Evolutionary conservation across 169 alveolate species (phyloP).

Genomic region (Plasmodium vinckei): DNA sequence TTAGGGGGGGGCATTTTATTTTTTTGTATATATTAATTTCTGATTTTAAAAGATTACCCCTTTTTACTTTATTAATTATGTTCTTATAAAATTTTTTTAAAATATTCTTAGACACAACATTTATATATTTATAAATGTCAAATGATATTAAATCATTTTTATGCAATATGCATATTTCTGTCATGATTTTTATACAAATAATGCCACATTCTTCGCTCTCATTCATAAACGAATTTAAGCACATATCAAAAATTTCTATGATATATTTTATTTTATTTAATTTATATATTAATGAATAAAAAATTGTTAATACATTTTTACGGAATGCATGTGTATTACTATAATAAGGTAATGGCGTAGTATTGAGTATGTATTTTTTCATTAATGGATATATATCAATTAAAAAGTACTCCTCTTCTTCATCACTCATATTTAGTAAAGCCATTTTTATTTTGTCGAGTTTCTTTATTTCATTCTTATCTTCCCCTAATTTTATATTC

Average conservation of each 20-base stretch:
- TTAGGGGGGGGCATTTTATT: neutral
- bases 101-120: constrained; percentile 32
- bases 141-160: constrained; percentile 32
- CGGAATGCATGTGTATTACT: constrained; percentile 17
- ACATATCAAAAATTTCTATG: constrained; percentile 58
- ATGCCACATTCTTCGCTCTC: constrained; percentile 45
- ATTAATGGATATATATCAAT: constrained; percentile 55
- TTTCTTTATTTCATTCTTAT: constrained; percentile 4
- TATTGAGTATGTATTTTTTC: constrained; percentile 20
- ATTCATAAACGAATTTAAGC: constrained; percentile 35
- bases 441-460: constrained; percentile 31
- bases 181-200: constrained; percentile 53
- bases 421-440: constrained; percentile 30
- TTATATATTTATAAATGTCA: constrained; percentile 49
- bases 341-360: constrained; percentile 7
- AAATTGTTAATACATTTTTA: constrained; percentile 34
- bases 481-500: constrained; percentile 26
- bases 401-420: constrained; percentile 36
- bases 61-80: constrained; percentile 44
- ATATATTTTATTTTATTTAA: constrained; percentile 37
- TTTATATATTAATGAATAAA: constrained; percentile 51
- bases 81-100: constrained; percentile 28
- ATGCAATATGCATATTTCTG: constrained; percentile 46
- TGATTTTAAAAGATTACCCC: constrained; percentile 48
- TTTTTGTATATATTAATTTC: constrained; percentile 52